A percentile compares a stretch with the other conserved stretches of the same genome.
These are phyloP conservation scores for Flaveria ramosissima DNA, from an alignment of 129 eudicot species.

Conservation along the genomic window DNA sequence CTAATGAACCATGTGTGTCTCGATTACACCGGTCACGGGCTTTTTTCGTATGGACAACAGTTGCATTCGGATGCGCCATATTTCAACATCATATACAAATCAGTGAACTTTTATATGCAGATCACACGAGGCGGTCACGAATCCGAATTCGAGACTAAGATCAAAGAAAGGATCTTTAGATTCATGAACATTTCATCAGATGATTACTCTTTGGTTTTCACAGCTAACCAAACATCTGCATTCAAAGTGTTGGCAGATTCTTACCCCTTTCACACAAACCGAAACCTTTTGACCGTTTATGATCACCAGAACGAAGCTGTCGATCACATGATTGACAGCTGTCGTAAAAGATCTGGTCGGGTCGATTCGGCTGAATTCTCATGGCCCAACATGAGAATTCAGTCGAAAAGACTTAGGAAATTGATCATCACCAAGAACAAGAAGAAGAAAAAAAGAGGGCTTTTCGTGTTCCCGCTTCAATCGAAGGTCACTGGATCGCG, in stretches of 20 bases:
- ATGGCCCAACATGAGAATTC: conserved; percentile 79
- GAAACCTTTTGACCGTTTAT: conserved; percentile 65
- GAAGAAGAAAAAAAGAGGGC: conserved; percentile 53
- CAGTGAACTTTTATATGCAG: conserved; percentile 45
- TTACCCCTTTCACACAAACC: conserved; percentile 66
- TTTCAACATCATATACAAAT: conserved; percentile 56
- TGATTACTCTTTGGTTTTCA: conserved; percentile 72
- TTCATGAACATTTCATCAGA: conserved; percentile 78
- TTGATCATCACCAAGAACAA: conserved; percentile 44
- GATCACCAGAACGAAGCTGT: conserved; percentile 75
- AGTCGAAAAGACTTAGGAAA: conserved; percentile 54
- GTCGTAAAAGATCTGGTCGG: conserved; percentile 48
- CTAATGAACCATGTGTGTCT: conserved; percentile 57
- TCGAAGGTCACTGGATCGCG: conserved; percentile 75
- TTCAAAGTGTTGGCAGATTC: conserved; percentile 65
- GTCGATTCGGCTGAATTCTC: conserved; percentile 60
- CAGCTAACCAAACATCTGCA: conserved; percentile 78
- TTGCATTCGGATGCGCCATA: conserved; percentile 42
- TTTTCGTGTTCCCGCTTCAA: conserved; percentile 80
- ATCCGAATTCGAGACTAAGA: conserved; percentile 48
- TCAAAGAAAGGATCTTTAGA: conserved; percentile 63
- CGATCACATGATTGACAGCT: conserved; percentile 58
- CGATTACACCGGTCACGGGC: conserved; percentile 78
- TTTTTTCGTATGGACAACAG: conserved; percentile 62
- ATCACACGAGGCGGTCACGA: conserved; percentile 46